A percentile compares a stretch with the other conserved stretches of the same genome.
phyloP scores from a whole-genome alignment of 768 basidiomycete species.

The Cystobasidium onofrii region DNA sequence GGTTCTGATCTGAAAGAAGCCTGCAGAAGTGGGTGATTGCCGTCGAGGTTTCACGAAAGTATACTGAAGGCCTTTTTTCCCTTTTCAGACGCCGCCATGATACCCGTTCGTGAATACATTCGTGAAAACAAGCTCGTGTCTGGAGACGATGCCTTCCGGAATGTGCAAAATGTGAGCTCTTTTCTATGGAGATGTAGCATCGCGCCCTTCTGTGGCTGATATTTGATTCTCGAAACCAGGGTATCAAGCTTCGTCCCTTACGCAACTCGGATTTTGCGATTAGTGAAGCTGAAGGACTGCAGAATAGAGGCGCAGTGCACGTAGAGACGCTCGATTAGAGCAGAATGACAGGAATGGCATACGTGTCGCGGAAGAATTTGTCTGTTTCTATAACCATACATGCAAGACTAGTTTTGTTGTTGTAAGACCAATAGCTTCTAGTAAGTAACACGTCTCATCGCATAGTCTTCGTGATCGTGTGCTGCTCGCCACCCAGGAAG shows the following conservation, averaged over 20 bases:
- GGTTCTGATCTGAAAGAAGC: constrained; percentile 88
- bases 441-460: background rate
- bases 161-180: constrained; percentile 30
- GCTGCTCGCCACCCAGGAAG: too few species aligned
- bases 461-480: too few species aligned
- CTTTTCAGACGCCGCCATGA: constrained; percentile 31
- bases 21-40: constrained; percentile 66
- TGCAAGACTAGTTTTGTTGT: background rate
- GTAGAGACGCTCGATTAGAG: constrained; percentile 19
- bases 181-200: too few species aligned
- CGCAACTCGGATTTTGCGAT: constrained; percentile 58
- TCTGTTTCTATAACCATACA: background rate
- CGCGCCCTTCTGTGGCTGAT: too few species aligned
- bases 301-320: constrained; percentile 47
- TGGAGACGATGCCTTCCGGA: constrained; percentile 36
- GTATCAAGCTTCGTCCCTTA: constrained; percentile 58
- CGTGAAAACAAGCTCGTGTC: constrained; percentile 43
- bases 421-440: background rate
- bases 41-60: constrained; percentile 61
- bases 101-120: constrained; percentile 64
- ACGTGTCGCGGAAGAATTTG: too few species aligned
- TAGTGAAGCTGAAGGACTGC: constrained; percentile 64
- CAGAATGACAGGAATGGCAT: background rate
- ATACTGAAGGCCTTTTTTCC: background rate
- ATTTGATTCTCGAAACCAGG: constrained; percentile 56